A percentile compares a stretch with the other conserved stretches of the same genome.
These are phyloP conservation scores for Chaetomium cochliodes DNA, from an alignment of 495 filamentous ascomycete genomes.

Conservation along the genomic window DNA sequence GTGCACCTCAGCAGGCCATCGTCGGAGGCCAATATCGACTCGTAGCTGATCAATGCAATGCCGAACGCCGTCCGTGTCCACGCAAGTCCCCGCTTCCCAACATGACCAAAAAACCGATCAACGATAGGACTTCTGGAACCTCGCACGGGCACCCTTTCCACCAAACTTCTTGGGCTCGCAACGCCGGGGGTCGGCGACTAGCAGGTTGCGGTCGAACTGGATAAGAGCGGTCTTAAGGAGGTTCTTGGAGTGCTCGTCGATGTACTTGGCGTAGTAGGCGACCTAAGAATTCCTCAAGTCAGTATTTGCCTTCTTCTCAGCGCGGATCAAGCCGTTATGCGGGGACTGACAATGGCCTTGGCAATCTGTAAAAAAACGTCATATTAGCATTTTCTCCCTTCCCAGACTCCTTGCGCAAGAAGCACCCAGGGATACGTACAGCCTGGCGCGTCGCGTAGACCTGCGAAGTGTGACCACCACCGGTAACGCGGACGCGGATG, in stretches of 20 bases:
- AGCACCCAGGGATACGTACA: conserved; percentile 28
- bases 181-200: conserved; percentile 95
- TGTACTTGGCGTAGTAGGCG: conserved; percentile 99
- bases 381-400: conserved; percentile 24
- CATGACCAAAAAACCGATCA: conserved; percentile 44
- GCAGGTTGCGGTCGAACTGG: conserved; percentile 92
- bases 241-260: conserved; percentile 99
- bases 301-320: conserved; percentile 19
- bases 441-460: conserved; percentile 99
- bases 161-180: conserved; percentile 93
- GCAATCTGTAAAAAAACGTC: conserved; percentile 57
- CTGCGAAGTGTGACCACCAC: conserved; percentile 96
- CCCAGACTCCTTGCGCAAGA: not conserved
- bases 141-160: conserved; percentile 87
- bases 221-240: conserved; percentile 90
- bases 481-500: conserved; percentile 93
- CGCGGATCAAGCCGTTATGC: conserved; percentile 8
- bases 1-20: conserved; percentile 33
- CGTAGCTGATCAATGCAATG: conserved; percentile 40
- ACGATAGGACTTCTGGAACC: conserved; percentile 89
- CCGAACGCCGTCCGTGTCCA: conserved; percentile 42
- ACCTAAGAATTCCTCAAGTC: conserved; percentile 40
- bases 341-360: conserved; percentile 55
- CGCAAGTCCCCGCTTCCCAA: conserved; percentile 34
- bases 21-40: conserved; percentile 33